These are phyloP conservation scores for Yarrowia divulgata DNA, from an alignment of 805 yeast species.

Conservation along the genomic window DNA sequence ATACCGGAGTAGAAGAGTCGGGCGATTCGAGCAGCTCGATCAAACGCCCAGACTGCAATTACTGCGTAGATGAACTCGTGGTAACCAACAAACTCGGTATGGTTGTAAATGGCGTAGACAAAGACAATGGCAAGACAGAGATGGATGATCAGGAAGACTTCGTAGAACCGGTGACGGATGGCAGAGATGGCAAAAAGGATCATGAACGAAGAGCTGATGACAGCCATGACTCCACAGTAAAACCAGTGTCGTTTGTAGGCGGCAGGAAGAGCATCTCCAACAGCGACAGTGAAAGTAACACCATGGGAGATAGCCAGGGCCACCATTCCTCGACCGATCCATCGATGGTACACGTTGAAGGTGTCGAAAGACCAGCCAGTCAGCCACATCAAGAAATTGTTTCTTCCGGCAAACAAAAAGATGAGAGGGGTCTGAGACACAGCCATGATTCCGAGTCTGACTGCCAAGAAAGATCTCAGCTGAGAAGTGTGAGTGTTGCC, in stretches of 20 bases:
- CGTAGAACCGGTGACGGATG: conserved; percentile 64
- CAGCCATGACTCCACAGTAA: conserved; percentile 54
- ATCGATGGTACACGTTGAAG: conserved; percentile 67
- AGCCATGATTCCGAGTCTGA: conserved; percentile 54
- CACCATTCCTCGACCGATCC: conserved; percentile 64
- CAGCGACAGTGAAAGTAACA: conserved; percentile 59
- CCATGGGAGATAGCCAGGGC: conserved; percentile 64
- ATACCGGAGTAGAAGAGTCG: conserved; percentile 67
- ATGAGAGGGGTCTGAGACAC: conserved; percentile 55
- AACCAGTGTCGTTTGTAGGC: conserved; percentile 41
- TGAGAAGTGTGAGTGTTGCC: conserved; percentile 44
- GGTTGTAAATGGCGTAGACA: conserved; percentile 64
- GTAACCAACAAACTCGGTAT: conserved; percentile 55
- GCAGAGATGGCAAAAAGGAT: conserved; percentile 58
- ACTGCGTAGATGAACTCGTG: conserved; percentile 60
- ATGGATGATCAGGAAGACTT: conserved; percentile 65
- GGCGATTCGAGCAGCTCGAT: conserved; percentile 63
- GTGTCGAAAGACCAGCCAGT: conserved; percentile 70
- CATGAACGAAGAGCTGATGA: conserved; percentile 55
- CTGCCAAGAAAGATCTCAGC: conserved; percentile 53
- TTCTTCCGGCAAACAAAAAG: conserved; percentile 72
- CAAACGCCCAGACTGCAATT: conserved; percentile 73
- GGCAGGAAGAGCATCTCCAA: conserved; percentile 46
- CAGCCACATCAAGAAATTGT: conserved; percentile 66
- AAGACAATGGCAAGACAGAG: conserved; percentile 62